These are phyloP conservation scores for Puccinellia tenuiflora DNA, from an alignment of 176 grass and related monocot genomes.

Conservation along the genomic window DNA sequence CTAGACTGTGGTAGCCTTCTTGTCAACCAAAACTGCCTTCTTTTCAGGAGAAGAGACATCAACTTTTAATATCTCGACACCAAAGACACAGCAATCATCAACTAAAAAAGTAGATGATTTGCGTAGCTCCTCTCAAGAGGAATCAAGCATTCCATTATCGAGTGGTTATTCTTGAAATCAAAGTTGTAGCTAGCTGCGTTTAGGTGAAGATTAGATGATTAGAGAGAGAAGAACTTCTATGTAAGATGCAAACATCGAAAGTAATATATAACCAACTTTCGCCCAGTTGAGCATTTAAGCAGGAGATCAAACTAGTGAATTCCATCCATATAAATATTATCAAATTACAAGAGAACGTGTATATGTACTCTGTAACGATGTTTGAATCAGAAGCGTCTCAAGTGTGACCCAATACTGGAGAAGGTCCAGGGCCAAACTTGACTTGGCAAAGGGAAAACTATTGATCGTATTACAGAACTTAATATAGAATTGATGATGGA, in stretches of 20 bases:
- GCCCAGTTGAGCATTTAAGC: too few relatives aligned
- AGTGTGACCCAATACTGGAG: not conserved
- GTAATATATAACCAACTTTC: too few relatives aligned
- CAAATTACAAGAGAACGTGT: not conserved
- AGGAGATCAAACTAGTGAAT: not conserved
- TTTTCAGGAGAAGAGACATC: not conserved
- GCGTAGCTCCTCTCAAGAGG: constrained; percentile 11
- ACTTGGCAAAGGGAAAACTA: not conserved
- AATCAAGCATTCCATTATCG: not conserved
- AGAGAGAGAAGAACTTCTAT: not conserved
- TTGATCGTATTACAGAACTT: not conserved
- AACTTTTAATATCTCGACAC: constrained; percentile 15
- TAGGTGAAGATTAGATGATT: too few relatives aligned
- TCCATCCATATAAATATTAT: not conserved
- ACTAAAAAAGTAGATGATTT: constrained; percentile 20
- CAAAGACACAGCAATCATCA: constrained; percentile 31
- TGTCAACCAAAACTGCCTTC: not conserved
- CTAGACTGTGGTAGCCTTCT: constrained; percentile 1
- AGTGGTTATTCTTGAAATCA: not conserved
- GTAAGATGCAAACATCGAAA: too few relatives aligned
- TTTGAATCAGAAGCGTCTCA: not conserved
- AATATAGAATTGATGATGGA: not conserved
- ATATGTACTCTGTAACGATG: not conserved
- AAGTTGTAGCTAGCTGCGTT: not conserved
- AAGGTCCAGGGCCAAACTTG: not conserved